Evolutionary conservation across 2,329 filamentous ascomycete species (phyloP).

Genomic region (Paracorniculantispora psalliotae): DNA sequence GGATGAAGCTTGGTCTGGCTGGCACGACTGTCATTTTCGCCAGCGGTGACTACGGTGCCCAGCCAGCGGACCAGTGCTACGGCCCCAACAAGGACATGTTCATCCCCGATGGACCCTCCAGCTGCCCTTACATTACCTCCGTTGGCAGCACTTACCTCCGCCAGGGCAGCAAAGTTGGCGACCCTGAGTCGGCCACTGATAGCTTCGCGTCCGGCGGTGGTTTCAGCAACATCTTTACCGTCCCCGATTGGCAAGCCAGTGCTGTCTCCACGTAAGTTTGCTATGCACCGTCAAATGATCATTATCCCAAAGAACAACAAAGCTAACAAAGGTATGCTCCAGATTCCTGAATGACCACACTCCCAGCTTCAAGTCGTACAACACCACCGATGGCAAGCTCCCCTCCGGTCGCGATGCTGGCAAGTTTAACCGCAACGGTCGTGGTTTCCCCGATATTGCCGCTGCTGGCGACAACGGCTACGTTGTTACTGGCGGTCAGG

Average conservation of each 20-base stretch:
- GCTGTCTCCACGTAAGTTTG: conserved; percentile 27
- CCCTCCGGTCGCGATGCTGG: conserved; percentile 29
- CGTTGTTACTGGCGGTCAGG: conserved; percentile 31
- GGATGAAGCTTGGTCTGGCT: conserved; percentile 41
- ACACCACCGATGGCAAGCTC: conserved; percentile 29
- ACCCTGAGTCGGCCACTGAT: conserved; percentile 42
- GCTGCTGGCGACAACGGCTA: conserved; percentile 41
- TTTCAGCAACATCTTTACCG: conserved; percentile 38
- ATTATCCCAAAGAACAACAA: too few species aligned
- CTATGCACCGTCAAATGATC: too few species aligned
- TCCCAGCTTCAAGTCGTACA: conserved; percentile 25
- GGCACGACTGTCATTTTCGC: conserved; percentile 37
- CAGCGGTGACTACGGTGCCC: conserved; percentile 38
- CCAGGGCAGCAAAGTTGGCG: conserved; percentile 31
- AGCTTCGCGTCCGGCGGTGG: conserved; percentile 25
- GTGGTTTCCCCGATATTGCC: conserved; percentile 35
- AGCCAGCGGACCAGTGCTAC: conserved; percentile 19
- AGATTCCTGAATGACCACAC: too few species aligned
- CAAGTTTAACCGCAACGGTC: conserved; percentile 34
- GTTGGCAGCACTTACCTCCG: conserved; percentile 46
- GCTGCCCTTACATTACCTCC: conserved; percentile 42
- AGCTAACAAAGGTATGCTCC: too few species aligned
- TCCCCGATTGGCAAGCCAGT: conserved; percentile 41
- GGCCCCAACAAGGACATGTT: conserved; percentile 18
- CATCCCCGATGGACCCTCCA: conserved; percentile 32